Evolutionary conservation across 148 eudicot genomes (phyloP).

Genomic region (Bassia scoparia): DNA sequence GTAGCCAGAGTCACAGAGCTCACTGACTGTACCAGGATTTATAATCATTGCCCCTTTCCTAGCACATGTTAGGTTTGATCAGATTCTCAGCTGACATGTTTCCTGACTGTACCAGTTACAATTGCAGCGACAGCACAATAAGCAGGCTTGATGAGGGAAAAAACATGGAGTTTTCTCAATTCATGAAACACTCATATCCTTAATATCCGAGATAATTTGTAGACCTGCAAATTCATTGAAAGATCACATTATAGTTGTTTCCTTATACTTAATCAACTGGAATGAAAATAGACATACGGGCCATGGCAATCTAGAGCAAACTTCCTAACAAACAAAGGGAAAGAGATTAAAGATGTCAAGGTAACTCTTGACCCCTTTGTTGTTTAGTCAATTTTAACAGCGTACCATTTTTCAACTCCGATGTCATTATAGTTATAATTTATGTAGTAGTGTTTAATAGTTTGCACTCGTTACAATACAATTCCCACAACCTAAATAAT

Average conservation of each 20-base stretch:
- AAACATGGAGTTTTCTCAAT: not conserved
- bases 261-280: not conserved
- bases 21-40: slow-evolving; percentile 11
- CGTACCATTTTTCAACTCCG: not conserved
- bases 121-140: not conserved
- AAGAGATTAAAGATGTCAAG: not conserved
- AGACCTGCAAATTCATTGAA: slow-evolving; percentile 51
- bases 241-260: not conserved
- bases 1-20: not conserved
- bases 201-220: slow-evolving; percentile 73
- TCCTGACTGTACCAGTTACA: not conserved
- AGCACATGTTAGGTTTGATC: not conserved
- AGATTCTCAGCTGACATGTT: not conserved
- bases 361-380: no score
- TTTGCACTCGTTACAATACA: not conserved
- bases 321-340: not conserved
- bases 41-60: not conserved
- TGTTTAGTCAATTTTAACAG: no score
- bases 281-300: not conserved
- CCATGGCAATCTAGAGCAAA: not conserved
- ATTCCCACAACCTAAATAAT: not conserved
- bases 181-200: slow-evolving; percentile 44
- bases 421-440: no score
- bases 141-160: not conserved
- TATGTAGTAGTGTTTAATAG: no score